Percentiles rank a stretch among this genome's conserved stretches.
Conservation (phyloP, 73 alveolate genomes). For the Paramecium biaurelia region DNA sequence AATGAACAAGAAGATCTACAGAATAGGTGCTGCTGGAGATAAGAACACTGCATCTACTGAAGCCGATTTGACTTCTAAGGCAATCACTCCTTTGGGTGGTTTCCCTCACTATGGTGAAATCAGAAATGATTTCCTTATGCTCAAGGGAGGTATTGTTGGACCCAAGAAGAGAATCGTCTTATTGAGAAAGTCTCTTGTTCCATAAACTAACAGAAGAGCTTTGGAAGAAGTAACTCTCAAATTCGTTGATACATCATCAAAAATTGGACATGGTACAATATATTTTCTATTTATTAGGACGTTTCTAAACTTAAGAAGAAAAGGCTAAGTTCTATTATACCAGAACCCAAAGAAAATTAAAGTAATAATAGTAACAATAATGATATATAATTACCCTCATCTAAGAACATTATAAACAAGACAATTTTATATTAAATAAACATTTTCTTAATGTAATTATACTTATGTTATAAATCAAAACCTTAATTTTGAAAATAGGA, state of each 20-base stretch:
- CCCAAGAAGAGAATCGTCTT: conserved; percentile 98
- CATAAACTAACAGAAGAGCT: conserved; percentile 89
- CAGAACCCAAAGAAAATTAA: conserved; percentile 1
- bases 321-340: conserved; percentile 90
- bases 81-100: conserved; percentile 99
- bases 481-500: conserved; percentile 52
- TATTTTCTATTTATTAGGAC: conserved; percentile 27
- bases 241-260: conserved; percentile 99
- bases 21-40: conserved; percentile 94
- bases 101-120: conserved; percentile 99
- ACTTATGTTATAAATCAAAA: conserved; percentile 18
- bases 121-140: conserved; percentile 97
- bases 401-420: not conserved
- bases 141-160: conserved; percentile 99
- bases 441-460: not conserved
- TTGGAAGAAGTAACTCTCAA: conserved; percentile 93
- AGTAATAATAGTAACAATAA: not conserved
- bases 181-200: conserved; percentile 97
- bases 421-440: not conserved
- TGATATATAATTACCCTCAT: not conserved
- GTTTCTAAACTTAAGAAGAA: conserved; percentile 99
- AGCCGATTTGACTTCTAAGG: conserved; percentile 96
- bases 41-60: conserved; percentile 98
- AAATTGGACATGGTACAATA: conserved; percentile 96
- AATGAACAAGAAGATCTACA: conserved; percentile 98